A percentile compares a stretch with the other conserved stretches of the same genome.
Evolutionary conservation across 83 land plant genomes (phyloP).

Genomic region (Diphasiastrum complanatum): DNA sequence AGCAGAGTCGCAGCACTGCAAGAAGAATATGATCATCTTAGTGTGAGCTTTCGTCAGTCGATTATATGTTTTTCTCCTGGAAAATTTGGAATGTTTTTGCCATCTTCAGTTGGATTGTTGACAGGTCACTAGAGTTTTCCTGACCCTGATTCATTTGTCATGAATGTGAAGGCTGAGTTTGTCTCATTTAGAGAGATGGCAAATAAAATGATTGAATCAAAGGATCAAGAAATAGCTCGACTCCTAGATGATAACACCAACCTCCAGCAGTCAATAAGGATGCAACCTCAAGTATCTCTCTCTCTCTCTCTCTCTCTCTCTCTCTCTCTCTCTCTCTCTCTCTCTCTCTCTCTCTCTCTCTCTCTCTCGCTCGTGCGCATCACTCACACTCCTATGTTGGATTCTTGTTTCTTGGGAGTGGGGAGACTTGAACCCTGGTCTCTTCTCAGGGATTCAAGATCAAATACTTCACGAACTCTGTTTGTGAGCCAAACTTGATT

Average conservation of each 20-base stretch:
- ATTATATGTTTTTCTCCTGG: too few species aligned
- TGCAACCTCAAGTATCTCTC: constrained; percentile 36
- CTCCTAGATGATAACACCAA: constrained; percentile 60
- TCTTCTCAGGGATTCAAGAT: too few species aligned
- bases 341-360: too few species aligned
- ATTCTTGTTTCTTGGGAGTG: too few species aligned
- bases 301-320: too few species aligned
- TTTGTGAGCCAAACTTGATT: too few species aligned
- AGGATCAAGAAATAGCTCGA: constrained; percentile 72
- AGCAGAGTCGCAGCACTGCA: constrained; percentile 47
- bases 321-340: too few species aligned
- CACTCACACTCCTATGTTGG: too few species aligned
- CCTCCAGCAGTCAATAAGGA: constrained; percentile 42
- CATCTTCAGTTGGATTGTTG: not conserved
- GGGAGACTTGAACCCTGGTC: too few species aligned
- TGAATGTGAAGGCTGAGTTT: constrained; percentile 61
- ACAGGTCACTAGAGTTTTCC: not conserved
- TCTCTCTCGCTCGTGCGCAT: too few species aligned
- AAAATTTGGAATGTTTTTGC: too few species aligned
- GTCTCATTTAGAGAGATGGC: constrained; percentile 75
- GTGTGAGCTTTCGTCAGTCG: constrained; percentile 33
- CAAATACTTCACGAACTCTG: too few species aligned
- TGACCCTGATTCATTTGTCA: not conserved
- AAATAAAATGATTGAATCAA: constrained; percentile 72
- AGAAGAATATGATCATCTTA: constrained; percentile 39